A percentile compares a stretch with the other conserved stretches of the same genome.
Evolutionary conservation across 1,139 yeast genomes (phyloP).

Genomic region (Pichia sp.): DNA sequence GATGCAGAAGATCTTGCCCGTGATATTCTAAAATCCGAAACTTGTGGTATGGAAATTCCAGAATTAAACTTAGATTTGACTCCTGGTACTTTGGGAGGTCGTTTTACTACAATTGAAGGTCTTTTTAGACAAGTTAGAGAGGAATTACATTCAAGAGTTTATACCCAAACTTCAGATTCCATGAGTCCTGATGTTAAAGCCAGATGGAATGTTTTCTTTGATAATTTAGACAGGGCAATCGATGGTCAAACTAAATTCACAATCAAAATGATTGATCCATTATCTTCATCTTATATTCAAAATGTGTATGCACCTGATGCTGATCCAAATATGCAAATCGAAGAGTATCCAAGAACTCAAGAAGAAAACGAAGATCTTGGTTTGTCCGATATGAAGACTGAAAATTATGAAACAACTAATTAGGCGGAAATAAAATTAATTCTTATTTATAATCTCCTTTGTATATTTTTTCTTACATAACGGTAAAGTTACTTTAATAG

Average conservation of each 20-base stretch:
- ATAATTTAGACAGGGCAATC: constrained; percentile 67
- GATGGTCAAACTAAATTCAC: constrained; percentile 82
- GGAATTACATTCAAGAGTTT: constrained; percentile 80
- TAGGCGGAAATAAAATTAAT: too few species aligned
- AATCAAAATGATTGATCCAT: constrained; percentile 83
- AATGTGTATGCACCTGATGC: constrained; percentile 97
- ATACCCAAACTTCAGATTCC: constrained; percentile 81
- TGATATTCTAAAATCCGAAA: constrained; percentile 90
- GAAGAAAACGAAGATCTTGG: constrained; percentile 93
- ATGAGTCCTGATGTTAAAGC: constrained; percentile 72
- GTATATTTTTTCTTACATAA: too few species aligned
- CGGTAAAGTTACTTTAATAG: too few species aligned
- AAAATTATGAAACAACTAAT: constrained; percentile 3
- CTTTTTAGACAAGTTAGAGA: constrained; percentile 80
- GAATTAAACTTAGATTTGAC: constrained; percentile 86
- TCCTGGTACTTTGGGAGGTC: constrained; percentile 96
- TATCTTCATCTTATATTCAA: constrained; percentile 92
- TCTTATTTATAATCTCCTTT: too few species aligned
- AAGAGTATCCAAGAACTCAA: constrained; percentile 79
- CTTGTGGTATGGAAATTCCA: constrained; percentile 80
- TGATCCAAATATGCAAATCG: constrained; percentile 91
- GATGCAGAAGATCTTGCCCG: constrained; percentile 93
- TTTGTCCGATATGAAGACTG: constrained; percentile 58
- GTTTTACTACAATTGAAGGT: constrained; percentile 97
- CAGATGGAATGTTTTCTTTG: constrained; percentile 79